These are phyloP conservation scores for Talaromyces thailandensis DNA, from an alignment of 495 filamentous ascomycete species.

Conservation along the genomic window DNA sequence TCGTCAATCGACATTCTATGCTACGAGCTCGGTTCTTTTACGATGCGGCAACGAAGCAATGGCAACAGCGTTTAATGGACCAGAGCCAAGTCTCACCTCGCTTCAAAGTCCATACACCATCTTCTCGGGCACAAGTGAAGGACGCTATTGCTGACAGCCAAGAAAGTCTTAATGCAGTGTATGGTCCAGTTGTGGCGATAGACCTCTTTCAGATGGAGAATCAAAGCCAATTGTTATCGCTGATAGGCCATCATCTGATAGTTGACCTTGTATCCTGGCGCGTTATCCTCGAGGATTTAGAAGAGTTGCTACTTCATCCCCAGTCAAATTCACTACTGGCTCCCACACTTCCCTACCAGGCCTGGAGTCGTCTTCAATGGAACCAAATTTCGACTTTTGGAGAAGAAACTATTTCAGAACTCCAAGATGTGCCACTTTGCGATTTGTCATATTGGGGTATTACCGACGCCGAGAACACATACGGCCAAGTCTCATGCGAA, in stretches of 20 bases:
- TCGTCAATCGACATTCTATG: conserved; percentile 62
- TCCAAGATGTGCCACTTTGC: conserved; percentile 15
- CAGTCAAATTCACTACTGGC: conserved; percentile 19
- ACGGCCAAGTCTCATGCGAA: conserved; percentile 39
- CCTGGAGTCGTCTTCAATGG: conserved; percentile 46
- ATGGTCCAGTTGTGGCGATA: conserved; percentile 33
- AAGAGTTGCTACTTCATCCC: conserved; percentile 48
- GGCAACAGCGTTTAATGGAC: conserved; percentile 27
- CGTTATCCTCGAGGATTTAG: conserved; percentile 57
- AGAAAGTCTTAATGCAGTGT: conserved; percentile 30
- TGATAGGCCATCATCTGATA: conserved; percentile 59
- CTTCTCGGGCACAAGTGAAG: conserved; percentile 18
- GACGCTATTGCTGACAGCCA: conserved; percentile 28
- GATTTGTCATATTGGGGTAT: conserved; percentile 45
- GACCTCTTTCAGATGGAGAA: conserved; percentile 42
- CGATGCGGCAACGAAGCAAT: conserved; percentile 13
- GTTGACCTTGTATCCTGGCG: conserved; percentile 66
- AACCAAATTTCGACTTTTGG: conserved; percentile 21
- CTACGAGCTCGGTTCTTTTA: conserved; percentile 55
- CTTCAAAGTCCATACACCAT: conserved; percentile 17
- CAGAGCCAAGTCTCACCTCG: conserved; percentile 31
- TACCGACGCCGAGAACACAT: conserved; percentile 31
- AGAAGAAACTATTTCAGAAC: conserved; percentile 19
- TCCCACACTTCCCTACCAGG: conserved; percentile 50
- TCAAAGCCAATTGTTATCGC: conserved; percentile 43